Evolutionary conservation across 1,284 basidiomycete genomes (phyloP), one percentile per base, ranked within the genome.

Genomic region (Kalmanozyma brasiliensis): DNA sequence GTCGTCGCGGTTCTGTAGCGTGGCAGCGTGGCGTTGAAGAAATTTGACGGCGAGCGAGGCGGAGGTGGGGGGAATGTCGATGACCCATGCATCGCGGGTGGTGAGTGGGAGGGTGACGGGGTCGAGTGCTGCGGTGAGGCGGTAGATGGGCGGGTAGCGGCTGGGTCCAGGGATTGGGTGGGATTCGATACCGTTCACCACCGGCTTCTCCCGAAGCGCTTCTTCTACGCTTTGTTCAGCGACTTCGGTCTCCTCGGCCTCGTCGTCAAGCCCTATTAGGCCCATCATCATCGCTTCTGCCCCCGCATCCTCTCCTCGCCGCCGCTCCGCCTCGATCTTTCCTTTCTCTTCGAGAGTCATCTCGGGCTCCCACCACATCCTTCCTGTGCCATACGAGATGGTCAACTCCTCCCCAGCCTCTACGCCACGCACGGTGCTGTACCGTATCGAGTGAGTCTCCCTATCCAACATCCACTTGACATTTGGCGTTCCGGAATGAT

Each of bases 41-140:
- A 53, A 63, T 41, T 73, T 68, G 42, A 71, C 52, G 0, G 73
- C 64, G 9, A 46, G 33, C 0, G 72, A 65, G 14, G 69, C 66
- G 4, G 49, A 37, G 9, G 63, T 62, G 2, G 78, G 73, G 13
- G 87, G 86, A n/a, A 95, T 86, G 74, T 93, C 89, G n/a, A 93
- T 88, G 8, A 88, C 89, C 92, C 93, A 96, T 41, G 89, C 89
- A 34, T 88, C 84, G 45, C 89, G 88, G 88, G 65, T 59, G n/a
- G 58, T 51, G 13, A 84, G 67, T 7, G 73, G 78, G 40, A 78
- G 66, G 9, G 81, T 81, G 30, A 74, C 77, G 1, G 84, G 82
- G 42, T 84, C 82, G 14, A 80, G 49, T 16, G 79, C 71, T 2
- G 79, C 60, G 4, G 83, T 83, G 10, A 84, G 69, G 26, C 81